A percentile compares a stretch with the other conserved stretches of the same genome.
Evolutionary conservation across 495 filamentous ascomycete genomes (phyloP).

Genomic region (Aspergillus heteromorphus): DNA sequence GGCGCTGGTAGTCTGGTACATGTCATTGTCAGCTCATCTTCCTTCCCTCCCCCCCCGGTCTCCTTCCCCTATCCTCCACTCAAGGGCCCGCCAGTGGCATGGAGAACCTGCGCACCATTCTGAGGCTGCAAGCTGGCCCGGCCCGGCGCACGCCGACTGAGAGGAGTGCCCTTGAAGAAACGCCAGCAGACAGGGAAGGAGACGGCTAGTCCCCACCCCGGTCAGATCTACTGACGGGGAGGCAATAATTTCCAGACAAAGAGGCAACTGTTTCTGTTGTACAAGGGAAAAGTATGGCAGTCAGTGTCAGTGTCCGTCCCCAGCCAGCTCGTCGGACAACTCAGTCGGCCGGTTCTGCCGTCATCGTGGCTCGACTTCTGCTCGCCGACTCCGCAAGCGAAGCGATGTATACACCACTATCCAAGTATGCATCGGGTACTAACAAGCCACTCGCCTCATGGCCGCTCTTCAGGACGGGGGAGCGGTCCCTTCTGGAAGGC

Average conservation of each 20-base stretch:
- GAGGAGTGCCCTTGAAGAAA: conserved; percentile 38
- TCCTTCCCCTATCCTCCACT: conserved; percentile 36
- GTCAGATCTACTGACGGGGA: conserved; percentile 19
- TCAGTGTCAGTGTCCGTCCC: background rate
- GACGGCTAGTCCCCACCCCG: conserved; percentile 18
- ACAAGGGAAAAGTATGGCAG: conserved; percentile 10
- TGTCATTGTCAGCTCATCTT: conserved; percentile 34
- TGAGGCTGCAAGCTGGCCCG: conserved; percentile 51
- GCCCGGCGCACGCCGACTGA: conserved; percentile 45
- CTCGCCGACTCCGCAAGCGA: conserved; percentile 4
- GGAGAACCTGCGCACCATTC: conserved; percentile 45
- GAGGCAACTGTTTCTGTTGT: conserved; percentile 14
- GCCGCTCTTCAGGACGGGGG: conserved; percentile 11
- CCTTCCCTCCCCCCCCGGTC: conserved; percentile 15
- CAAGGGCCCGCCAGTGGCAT: conserved; percentile 27
- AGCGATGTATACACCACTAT: no score
- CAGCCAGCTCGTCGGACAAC: conserved; percentile 3
- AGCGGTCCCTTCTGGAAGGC: conserved; percentile 15
- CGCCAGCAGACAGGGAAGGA: conserved; percentile 25
- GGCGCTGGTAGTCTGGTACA: conserved; percentile 29
- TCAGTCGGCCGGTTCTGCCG: conserved; percentile 2
- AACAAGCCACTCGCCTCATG: conserved; percentile 21
- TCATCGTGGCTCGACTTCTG: conserved; percentile 5
- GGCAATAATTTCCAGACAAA: conserved; percentile 7
- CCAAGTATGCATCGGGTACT: conserved; percentile 21